Percentiles rank a stretch among this genome's conserved stretches.
phyloP scores from a whole-genome alignment of 441 rosid genomes.

The Gossypium schwendimanii region DNA sequence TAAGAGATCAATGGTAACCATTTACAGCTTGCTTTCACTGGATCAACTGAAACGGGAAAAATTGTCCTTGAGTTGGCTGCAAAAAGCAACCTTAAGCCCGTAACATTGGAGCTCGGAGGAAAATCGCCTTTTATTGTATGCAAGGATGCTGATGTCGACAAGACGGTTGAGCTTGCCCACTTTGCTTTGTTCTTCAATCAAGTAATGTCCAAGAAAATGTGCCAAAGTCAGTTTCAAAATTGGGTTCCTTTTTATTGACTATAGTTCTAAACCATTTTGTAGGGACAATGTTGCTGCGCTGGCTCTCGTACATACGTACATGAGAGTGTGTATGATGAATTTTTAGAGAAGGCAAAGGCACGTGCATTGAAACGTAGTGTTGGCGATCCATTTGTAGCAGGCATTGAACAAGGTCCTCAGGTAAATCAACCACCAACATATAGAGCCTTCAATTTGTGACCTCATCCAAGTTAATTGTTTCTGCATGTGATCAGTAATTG shows the following conservation, averaged over 20 bases:
- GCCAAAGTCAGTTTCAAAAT: background rate
- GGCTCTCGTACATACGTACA: conserved; percentile 68
- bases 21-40: conserved; percentile 64
- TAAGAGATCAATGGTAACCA: background rate
- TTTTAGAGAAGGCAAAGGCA: conserved; percentile 60
- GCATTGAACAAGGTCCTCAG: conserved; percentile 66
- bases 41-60: conserved; percentile 57
- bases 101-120: conserved; percentile 73
- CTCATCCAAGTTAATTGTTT: background rate
- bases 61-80: conserved; percentile 51
- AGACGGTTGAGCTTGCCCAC: conserved; percentile 62
- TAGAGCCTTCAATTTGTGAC: background rate
- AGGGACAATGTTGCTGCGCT: conserved; percentile 71
- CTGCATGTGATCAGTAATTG: background rate
- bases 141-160: conserved; percentile 66
- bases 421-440: conserved; percentile 20
- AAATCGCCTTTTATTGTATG: conserved; percentile 73
- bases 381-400: conserved; percentile 61
- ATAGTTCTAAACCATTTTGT: conserved; percentile 7
- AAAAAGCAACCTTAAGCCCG: conserved; percentile 60
- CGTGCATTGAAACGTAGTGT: conserved; percentile 47
- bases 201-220: conserved; percentile 24
- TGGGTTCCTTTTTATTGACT: background rate
- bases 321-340: conserved; percentile 59
- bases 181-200: conserved; percentile 62